Evolutionary conservation across 176 grass and related monocot genomes (phyloP).

Genomic region (Cymbopogon citratus): DNA sequence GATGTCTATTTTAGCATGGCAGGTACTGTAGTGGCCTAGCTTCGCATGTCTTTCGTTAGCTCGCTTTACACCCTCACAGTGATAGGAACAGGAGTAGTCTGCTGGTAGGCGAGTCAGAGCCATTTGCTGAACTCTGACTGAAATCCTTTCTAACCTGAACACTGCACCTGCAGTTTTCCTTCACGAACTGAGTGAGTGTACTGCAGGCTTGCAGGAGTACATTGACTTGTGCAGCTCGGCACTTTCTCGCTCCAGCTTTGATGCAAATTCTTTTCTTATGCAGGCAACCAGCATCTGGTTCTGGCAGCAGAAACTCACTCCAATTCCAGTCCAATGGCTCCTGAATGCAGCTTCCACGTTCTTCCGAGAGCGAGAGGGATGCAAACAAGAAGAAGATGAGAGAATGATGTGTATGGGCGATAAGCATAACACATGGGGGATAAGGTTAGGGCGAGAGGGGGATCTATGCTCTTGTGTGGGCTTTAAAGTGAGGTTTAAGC

Average conservation of each 20-base stretch:
- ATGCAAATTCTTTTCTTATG: constrained; percentile 7
- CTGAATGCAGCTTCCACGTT: not conserved
- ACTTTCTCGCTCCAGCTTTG: constrained; percentile 16
- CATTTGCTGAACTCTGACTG: constrained; percentile 19
- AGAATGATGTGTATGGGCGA: not conserved
- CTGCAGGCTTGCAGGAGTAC: not conserved
- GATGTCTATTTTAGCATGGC: not conserved
- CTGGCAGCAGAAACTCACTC: not conserved
- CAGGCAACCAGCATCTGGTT: not conserved
- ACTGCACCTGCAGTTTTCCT: constrained; percentile 11
- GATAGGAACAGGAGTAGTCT: not conserved
- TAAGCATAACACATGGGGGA: constrained; percentile 8
- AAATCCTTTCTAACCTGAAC: constrained; percentile 25
- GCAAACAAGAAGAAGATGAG: not conserved
- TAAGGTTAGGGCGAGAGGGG: constrained; percentile 24
- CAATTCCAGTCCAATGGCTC: not conserved
- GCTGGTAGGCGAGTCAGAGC: not conserved
- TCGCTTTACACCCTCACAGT: constrained; percentile 10
- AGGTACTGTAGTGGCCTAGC: not conserved
- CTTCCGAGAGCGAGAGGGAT: not conserved
- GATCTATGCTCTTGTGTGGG: constrained; percentile 27
- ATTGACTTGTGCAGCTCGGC: constrained; percentile 13
- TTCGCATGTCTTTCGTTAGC: constrained; percentile 3
- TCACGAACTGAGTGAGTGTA: not conserved
- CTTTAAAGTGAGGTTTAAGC: constrained; percentile 23